phyloP scores from a whole-genome alignment of 208 protist genomes.

The Tritrichomonas musculus region DNA sequence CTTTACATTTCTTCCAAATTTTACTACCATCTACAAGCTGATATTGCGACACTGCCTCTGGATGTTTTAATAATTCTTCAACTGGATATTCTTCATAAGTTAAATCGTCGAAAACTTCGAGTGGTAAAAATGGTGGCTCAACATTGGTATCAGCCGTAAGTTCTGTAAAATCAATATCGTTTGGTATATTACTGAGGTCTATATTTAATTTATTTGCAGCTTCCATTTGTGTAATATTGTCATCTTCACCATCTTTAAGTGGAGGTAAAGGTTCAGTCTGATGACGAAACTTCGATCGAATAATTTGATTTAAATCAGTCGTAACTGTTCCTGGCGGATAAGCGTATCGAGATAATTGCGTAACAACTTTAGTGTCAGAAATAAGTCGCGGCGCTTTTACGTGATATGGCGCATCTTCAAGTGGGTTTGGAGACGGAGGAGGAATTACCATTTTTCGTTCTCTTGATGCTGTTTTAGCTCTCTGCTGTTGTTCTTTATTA shows the following conservation, averaged over 20 bases:
- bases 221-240: too few relatives aligned
- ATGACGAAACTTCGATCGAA: not conserved
- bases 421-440: not conserved
- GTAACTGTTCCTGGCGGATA: not conserved
- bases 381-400: not conserved
- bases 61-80: not conserved
- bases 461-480: too few relatives aligned
- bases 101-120: conserved; percentile 31
- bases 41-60: not conserved
- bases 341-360: not conserved
- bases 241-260: too few relatives aligned
- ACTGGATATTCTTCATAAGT: conserved; percentile 19
- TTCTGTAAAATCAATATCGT: too few relatives aligned
- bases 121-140: not conserved
- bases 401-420: not conserved
- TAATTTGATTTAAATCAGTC: not conserved
- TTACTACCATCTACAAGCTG: too few relatives aligned
- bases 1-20: not conserved
- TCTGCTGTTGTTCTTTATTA: too few relatives aligned
- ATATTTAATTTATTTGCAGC: too few relatives aligned
- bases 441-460: too few relatives aligned
- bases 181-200: too few relatives aligned
- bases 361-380: not conserved
- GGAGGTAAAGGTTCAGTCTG: not conserved
- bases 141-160: not conserved